These are phyloP conservation scores for Malus domestica DNA, from an alignment of 306 rosid species.

Conservation along the genomic window DNA sequence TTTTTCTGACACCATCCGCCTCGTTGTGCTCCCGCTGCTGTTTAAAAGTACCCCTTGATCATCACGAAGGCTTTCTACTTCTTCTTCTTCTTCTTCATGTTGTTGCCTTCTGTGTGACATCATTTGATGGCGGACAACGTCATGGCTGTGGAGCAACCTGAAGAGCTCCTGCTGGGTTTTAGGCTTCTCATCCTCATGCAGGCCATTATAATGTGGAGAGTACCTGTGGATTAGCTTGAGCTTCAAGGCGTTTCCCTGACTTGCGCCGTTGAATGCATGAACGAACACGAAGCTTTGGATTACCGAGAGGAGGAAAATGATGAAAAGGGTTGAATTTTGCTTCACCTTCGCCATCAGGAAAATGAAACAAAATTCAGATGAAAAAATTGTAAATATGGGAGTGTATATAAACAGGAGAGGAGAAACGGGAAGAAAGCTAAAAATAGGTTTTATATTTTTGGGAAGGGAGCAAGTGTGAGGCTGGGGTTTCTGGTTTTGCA, in stretches of 20 bases:
- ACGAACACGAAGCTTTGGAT: slow-evolving; percentile 4
- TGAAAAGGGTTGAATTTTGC: slow-evolving; percentile 1
- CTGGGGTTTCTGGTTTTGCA: not conserved
- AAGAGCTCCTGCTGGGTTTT: slow-evolving; percentile 11
- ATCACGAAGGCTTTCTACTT: not conserved
- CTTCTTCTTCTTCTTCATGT: not conserved
- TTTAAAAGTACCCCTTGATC: not conserved
- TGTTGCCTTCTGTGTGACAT: slow-evolving; percentile 12
- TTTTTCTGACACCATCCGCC: slow-evolving; percentile 14
- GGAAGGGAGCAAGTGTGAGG: not conserved
- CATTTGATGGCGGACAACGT: slow-evolving; percentile 13
- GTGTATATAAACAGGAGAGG: not conserved
- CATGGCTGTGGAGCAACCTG: slow-evolving; percentile 32
- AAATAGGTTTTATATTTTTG: not conserved
- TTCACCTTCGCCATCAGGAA: not conserved
- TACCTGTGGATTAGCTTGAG: slow-evolving; percentile 50
- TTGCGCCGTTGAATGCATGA: not conserved
- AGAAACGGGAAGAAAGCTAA: not conserved
- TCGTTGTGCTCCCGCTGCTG: not conserved
- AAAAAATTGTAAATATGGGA: not conserved
- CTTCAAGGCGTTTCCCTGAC: not conserved
- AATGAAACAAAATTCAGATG: not conserved
- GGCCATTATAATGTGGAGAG: slow-evolving; percentile 11
- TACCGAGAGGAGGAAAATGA: slow-evolving; percentile 23
- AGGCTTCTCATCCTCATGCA: not conserved